Conservation (phyloP, 1,284 basidiomycete genomes). For the Ceratobasidium sp. region DNA sequence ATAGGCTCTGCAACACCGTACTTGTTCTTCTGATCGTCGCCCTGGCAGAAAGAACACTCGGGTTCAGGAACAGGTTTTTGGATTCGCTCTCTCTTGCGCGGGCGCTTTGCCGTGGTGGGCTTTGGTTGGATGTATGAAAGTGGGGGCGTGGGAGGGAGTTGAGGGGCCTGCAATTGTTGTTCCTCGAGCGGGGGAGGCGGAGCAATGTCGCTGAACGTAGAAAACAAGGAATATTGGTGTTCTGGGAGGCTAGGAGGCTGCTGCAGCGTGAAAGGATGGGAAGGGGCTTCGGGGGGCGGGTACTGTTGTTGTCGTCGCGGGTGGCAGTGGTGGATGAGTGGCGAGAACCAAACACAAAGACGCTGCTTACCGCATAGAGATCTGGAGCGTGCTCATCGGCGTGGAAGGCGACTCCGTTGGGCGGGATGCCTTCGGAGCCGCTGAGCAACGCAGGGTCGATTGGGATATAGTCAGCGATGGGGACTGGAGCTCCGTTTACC, state of each 20-base stretch:
- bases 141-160: conserved; percentile 39
- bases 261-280: not conserved
- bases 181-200: conserved; percentile 36
- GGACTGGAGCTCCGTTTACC: not conserved
- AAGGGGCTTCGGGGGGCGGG: not conserved
- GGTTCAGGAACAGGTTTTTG: conserved; percentile 58
- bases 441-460: conserved; percentile 37
- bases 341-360: conserved; percentile 9
- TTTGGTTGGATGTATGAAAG: conserved; percentile 22
- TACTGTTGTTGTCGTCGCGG: conserved; percentile 23
- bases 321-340: conserved; percentile 25
- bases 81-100: conserved; percentile 50
- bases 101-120: conserved; percentile 59
- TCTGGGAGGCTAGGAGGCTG: not conserved
- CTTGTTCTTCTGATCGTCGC: conserved; percentile 68
- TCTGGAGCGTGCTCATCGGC: conserved; percentile 23
- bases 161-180: conserved; percentile 10
- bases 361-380: conserved; percentile 29
- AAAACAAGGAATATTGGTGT: not conserved
- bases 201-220: conserved; percentile 4
- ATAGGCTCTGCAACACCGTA: conserved; percentile 68
- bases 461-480: conserved; percentile 22
- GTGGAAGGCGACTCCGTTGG: not conserved
- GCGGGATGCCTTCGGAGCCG: not conserved
- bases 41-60: conserved; percentile 75